These are phyloP conservation scores for Hericium coralloides DNA, from an alignment of 768 basidiomycete genomes.

Conservation along the genomic window DNA sequence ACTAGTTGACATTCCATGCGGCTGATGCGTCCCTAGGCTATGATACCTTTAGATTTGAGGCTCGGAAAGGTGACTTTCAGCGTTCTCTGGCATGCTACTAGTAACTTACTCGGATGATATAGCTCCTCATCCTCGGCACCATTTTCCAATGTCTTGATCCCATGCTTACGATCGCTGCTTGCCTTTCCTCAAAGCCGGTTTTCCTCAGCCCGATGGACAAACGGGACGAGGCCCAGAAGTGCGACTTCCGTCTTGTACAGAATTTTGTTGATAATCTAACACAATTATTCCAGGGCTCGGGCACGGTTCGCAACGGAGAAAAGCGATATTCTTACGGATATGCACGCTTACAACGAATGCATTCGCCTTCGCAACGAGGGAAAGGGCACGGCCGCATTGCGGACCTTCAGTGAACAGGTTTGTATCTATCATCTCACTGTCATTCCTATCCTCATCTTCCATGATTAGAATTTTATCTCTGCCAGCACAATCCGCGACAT, in stretches of 20 bases:
- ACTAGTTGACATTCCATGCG: not conserved
- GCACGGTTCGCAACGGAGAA: constrained; percentile 57
- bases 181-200: constrained; percentile 80
- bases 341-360: constrained; percentile 65
- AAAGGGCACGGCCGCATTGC: constrained; percentile 35
- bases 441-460: not conserved
- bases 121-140: constrained; percentile 84
- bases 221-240: constrained; percentile 73
- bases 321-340: constrained; percentile 82
- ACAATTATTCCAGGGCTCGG: constrained; percentile 46
- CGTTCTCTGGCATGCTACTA: not conserved
- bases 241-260: constrained; percentile 1
- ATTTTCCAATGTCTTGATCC: constrained; percentile 81
- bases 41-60: constrained; percentile 82
- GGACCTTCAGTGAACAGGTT: constrained; percentile 67
- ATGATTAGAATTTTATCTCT: constrained; percentile 74
- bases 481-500: constrained; percentile 66
- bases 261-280: not conserved
- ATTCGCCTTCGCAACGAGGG: constrained; percentile 40
- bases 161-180: constrained; percentile 72
- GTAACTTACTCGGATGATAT: not conserved
- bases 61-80: constrained; percentile 59
- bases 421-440: constrained; percentile 7
- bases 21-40: constrained; percentile 37
- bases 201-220: constrained; percentile 79